Evolutionary conservation across 139 green algal species (phyloP), one percentile per base, ranked within the genome.

Genomic region (Micromonas commoda): DNA sequence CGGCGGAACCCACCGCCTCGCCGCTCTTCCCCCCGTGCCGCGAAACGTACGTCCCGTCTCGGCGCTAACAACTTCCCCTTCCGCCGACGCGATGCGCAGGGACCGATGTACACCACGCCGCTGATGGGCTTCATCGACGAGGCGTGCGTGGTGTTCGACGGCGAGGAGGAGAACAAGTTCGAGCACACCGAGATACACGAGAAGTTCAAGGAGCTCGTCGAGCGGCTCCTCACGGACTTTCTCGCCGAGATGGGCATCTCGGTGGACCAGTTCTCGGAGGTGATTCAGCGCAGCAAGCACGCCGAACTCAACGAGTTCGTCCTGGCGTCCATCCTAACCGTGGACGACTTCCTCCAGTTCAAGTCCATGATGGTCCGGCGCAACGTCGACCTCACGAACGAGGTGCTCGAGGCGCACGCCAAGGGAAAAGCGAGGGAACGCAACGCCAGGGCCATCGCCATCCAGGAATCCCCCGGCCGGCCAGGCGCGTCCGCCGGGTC

Each of bases 281-380:
- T 80, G 6, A 52, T 69, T 20, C 6, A 51, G 23, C 21, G 3
- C 52, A 9, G 26, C 28, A 28, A 16, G 66, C 9, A 39, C 4
- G 20, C 73, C 39, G 37, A 87, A 52, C 78, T 89, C 31, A 83
- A 78, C 26, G 65, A 29, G 38, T 87, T 88, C 53, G 82, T 91
- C 39, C 66, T 91, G 19, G 76, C 85, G 57, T 88, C 79, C 66
- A 89, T 91, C 82, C 82, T 91, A 0, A 88, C 85, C 0, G 87
- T 89, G 4, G 87, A 91, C 64, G 87, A 91, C 81, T 91, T 91
- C 73, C 45, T 86, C 4, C 83, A 89, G 79, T 89, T 91, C 87
- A 91, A 89, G 77, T 71, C 83, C 35, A 89, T 89, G 85, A 91
- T 91, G 87, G 84, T 89, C 3, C 84, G 85, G 70, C 76, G 87